phyloP scores from a whole-genome alignment of 2,329 filamentous ascomycete species.

The Chaetomium strumarium region DNA sequence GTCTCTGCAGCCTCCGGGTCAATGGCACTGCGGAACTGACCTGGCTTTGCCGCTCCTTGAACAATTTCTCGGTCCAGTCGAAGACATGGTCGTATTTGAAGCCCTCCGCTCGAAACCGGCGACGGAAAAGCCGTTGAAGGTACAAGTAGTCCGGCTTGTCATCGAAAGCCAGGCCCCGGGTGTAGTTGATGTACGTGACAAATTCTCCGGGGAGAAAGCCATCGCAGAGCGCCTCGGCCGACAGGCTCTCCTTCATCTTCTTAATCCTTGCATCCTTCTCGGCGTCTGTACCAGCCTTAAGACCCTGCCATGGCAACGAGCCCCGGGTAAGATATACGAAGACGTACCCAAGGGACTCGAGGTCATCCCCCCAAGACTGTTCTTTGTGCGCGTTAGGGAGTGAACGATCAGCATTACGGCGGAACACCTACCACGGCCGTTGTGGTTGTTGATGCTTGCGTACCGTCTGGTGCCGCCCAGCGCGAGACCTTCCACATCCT shows the following conservation, averaged over 20 bases:
- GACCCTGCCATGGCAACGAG: conserved; percentile 6
- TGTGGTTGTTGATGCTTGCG: conserved; percentile 94
- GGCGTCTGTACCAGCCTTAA: not conserved
- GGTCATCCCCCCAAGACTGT: conserved; percentile 54
- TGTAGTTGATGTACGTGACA: not conserved
- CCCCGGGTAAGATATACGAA: conserved; percentile 1
- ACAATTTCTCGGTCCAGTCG: too few species aligned
- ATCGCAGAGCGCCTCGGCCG: conserved; percentile 1
- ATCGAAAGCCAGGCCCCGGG: not conserved
- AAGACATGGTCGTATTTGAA: too few species aligned
- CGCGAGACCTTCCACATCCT: conserved; percentile 53
- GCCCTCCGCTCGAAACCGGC: too few species aligned
- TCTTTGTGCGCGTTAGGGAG: conserved; percentile 44
- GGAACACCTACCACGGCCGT: conserved; percentile 69
- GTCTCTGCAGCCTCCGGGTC: too few species aligned
- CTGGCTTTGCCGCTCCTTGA: too few species aligned
- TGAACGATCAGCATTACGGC: conserved; percentile 21
- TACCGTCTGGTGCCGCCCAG: conserved; percentile 95
- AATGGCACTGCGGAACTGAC: too few species aligned
- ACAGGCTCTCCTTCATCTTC: conserved; percentile 6
- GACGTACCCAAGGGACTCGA: conserved; percentile 8
- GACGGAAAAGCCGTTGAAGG: too few species aligned
- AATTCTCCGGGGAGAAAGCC: not conserved
- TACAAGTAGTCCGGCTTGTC: not conserved
- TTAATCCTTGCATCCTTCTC: conserved; percentile 1